Evolutionary conservation across 2,329 filamentous ascomycete genomes (phyloP).

Genomic region (Aaosphaeria arxii): DNA sequence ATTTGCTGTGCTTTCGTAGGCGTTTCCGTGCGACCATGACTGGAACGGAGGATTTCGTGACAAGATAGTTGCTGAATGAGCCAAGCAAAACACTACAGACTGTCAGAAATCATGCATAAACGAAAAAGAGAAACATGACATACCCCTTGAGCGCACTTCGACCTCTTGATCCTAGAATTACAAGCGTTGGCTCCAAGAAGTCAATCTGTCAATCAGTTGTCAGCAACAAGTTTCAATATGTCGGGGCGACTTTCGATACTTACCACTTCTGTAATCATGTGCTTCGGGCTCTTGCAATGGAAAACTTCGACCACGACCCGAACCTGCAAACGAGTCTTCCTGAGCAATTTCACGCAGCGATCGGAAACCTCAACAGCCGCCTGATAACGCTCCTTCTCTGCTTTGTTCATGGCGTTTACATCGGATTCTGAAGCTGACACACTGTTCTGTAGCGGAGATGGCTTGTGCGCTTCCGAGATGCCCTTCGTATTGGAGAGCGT

Average conservation of each 20-base stretch:
- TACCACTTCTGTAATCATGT: constrained; percentile 89
- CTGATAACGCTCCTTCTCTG: constrained; percentile 75
- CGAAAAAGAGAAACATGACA: constrained; percentile 32
- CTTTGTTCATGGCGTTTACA: constrained; percentile 42
- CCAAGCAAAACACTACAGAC: constrained; percentile 76
- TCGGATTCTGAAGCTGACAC: constrained; percentile 34
- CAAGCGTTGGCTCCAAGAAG: constrained; percentile 82
- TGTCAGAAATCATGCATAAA: constrained; percentile 17
- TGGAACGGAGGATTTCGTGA: constrained; percentile 92
- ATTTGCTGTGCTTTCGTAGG: constrained; percentile 80
- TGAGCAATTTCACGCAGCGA: constrained; percentile 76
- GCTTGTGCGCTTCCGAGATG: constrained; percentile 27
- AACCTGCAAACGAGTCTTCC: constrained; percentile 90
- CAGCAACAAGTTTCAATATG: constrained; percentile 12
- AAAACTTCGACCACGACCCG: constrained; percentile 93
- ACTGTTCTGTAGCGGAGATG: constrained; percentile 32
- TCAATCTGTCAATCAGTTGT: constrained; percentile 63
- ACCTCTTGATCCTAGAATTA: constrained; percentile 88
- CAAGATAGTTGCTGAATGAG: constrained; percentile 95
- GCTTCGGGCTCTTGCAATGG: constrained; percentile 96
- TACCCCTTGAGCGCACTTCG: constrained; percentile 91
- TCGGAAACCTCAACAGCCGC: constrained; percentile 84
- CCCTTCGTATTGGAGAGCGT: constrained; percentile 51
- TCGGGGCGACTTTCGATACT: constrained; percentile 29
- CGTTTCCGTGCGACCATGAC: constrained; percentile 97